A percentile compares a stretch with the other conserved stretches of the same genome.
These are phyloP conservation scores for Veloboletus limbatus DNA, from an alignment of 1,284 basidiomycete genomes.

Conservation along the genomic window DNA sequence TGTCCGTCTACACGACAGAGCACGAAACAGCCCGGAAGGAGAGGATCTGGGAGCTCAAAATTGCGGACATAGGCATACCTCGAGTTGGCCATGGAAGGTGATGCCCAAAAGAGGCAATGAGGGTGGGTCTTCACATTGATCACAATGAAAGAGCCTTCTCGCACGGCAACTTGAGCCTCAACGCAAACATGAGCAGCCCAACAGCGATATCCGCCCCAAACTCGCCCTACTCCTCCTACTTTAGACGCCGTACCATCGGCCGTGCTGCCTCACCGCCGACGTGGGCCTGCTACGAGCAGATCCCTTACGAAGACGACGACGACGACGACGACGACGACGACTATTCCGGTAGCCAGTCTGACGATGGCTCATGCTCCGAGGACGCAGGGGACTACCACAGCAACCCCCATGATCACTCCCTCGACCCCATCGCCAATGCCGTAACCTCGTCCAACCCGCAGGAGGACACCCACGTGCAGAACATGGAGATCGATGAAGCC, in stretches of 20 bases:
- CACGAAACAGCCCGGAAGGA: constrained; percentile 84
- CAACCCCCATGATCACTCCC: constrained; percentile 20
- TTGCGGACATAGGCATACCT: constrained; percentile 88
- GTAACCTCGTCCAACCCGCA: constrained; percentile 26
- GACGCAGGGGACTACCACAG: constrained; percentile 61
- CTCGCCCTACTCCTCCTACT: constrained; percentile 53
- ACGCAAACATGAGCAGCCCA: constrained; percentile 31
- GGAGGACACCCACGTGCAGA: constrained; percentile 40
- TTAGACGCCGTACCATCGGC: constrained; percentile 68
- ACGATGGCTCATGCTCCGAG: constrained; percentile 62
- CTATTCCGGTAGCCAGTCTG: constrained; percentile 47
- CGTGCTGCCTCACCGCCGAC: constrained; percentile 77
- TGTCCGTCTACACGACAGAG: constrained; percentile 91
- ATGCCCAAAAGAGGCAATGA: no score
- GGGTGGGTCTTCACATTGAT: no score
- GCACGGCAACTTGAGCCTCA: no score
- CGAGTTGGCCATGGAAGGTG: constrained; percentile 89
- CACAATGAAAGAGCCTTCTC: no score
- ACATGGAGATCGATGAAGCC: constrained; percentile 61
- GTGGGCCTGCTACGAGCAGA: constrained; percentile 85
- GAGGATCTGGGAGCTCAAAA: constrained; percentile 86
- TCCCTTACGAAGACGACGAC: constrained; percentile 56
- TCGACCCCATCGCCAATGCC: constrained; percentile 23
- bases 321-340: constrained; percentile 42
- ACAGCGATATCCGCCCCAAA: constrained; percentile 37